Conservation (phyloP, 2,329 filamentous ascomycete species). For the Aspergillus caelatus region DNA sequence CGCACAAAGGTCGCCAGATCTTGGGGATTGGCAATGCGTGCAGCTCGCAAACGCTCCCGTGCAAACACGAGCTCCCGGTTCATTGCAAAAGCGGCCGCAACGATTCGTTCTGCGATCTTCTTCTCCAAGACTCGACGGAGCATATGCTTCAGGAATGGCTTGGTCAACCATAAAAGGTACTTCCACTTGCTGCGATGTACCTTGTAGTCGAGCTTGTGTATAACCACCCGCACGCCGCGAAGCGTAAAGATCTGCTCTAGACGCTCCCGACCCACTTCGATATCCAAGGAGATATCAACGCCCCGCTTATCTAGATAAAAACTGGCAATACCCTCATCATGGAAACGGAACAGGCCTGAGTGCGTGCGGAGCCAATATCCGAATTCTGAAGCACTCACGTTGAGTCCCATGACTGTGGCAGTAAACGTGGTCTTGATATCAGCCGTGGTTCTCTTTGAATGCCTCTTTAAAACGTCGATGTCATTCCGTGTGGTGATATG, state of each 20-base stretch:
- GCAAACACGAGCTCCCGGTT: constrained; percentile 89
- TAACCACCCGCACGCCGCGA: constrained; percentile 72
- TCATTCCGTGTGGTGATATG: constrained; percentile 84
- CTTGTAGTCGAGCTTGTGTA: constrained; percentile 84
- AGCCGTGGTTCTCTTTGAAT: constrained; percentile 66
- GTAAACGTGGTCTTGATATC: constrained; percentile 72
- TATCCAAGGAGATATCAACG: constrained; percentile 80
- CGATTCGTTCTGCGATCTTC: constrained; percentile 73
- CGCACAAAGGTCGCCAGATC: constrained; percentile 81
- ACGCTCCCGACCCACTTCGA: constrained; percentile 77
- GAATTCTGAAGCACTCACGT: constrained; percentile 80
- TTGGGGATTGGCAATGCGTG: constrained; percentile 77
- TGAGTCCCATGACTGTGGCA: constrained; percentile 79
- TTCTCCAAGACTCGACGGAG: constrained; percentile 77
- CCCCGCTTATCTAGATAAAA: constrained; percentile 85
- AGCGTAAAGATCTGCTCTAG: constrained; percentile 82
- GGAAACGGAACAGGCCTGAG: constrained; percentile 71
- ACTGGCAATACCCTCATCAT: constrained; percentile 81
- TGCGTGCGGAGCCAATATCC: constrained; percentile 88
- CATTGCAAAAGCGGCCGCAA: constrained; percentile 68
- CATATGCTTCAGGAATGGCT: constrained; percentile 79
- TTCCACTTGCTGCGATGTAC: constrained; percentile 71
- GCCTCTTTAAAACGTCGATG: constrained; percentile 79
- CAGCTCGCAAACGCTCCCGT: constrained; percentile 81
- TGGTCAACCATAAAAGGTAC: constrained; percentile 79